Evolutionary conservation across 2,329 filamentous ascomycete genomes (phyloP), one percentile per base, ranked within the genome.

Genomic region (Blastomyces silverae): DNA sequence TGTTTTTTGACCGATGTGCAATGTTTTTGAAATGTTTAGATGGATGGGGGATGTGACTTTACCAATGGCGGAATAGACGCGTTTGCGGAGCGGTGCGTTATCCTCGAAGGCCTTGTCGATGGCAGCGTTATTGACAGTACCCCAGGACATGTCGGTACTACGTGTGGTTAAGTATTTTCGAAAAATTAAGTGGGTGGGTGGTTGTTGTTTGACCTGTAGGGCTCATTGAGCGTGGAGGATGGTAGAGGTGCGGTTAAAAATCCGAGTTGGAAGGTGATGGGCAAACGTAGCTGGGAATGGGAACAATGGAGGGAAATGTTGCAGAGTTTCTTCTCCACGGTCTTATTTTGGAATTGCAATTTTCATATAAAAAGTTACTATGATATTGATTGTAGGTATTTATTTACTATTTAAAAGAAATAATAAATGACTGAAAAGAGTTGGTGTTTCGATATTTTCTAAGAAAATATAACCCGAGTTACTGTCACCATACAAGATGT

Each of bases 41-140:
- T 64, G 64, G 63, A 63, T 62, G 53, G 63, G 61, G 53, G 61
- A 59, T 48, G 7, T 58, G 64, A 65, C 68, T 72, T 67, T 70
- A 79, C 77, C 72, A 70, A 79, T 78, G 68, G 77, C 77, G 70
- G 78, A 75, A 69, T 77, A 78, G 65, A 79, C 72, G 68, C 76
- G 73, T 70, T 77, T 76, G 66, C 74, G 77, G 44, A 79, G 66
- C 44, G 73, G 71, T 44, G 72, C 72, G 68, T 79, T 74, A 56
- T 73, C 73, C 62, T 73, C 76, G 66, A 79, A 79, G 37, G 76
- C 77, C 68, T 75, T 73, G 67, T 79, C 76, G 68, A 79, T 78
- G 53, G 70, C 64, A 25, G 62, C 17, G 31, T 34, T 28, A 50
- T 57, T 28, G 17, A 63, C 28, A 22, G 52, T 46, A 39, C 22